phyloP scores from a whole-genome alignment of 768 basidiomycete genomes.

The Suillus lakei region DNA sequence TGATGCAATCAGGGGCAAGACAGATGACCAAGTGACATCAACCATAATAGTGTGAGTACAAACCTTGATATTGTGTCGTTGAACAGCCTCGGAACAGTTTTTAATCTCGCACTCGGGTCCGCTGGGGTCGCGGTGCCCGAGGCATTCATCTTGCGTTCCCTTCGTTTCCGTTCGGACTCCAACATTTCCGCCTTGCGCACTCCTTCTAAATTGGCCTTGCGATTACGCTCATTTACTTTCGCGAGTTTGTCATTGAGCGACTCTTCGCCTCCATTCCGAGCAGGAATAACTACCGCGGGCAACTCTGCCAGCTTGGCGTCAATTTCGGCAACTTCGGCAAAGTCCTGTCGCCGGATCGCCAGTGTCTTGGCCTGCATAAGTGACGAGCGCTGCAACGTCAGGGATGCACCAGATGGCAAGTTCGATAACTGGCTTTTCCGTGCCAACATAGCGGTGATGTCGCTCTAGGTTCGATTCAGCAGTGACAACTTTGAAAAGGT shows the following conservation, averaged over 20 bases:
- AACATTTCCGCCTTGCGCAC: slow-evolving; percentile 76
- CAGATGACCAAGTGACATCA: slow-evolving; percentile 10
- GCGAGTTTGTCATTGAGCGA: slow-evolving; percentile 58
- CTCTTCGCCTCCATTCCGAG: slow-evolving; percentile 32
- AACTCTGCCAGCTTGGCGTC: slow-evolving; percentile 68
- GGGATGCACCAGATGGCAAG: slow-evolving; percentile 35
- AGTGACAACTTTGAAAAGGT: slow-evolving; percentile 11
- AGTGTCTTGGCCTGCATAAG: slow-evolving; percentile 75
- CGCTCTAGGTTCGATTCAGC: slow-evolving; percentile 55
- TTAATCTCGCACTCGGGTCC: slow-evolving; percentile 72
- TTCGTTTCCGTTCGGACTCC: slow-evolving; percentile 70
- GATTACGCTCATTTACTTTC: slow-evolving; percentile 88
- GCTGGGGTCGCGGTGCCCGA: slow-evolving; percentile 45
- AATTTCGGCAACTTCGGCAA: slow-evolving; percentile 59
- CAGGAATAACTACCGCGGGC: slow-evolving; percentile 20
- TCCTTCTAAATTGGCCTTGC: slow-evolving; percentile 80
- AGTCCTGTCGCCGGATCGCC: slow-evolving; percentile 76
- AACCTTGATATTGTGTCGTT: slow-evolving; percentile 65
- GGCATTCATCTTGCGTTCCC: slow-evolving; percentile 63
- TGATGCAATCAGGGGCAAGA: slow-evolving; percentile 25
- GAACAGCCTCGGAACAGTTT: slow-evolving; percentile 63
- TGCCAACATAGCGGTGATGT: slow-evolving; percentile 78
- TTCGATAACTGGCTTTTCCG: slow-evolving; percentile 57
- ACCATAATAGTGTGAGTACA: slow-evolving; percentile 24
- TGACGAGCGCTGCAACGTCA: slow-evolving; percentile 65